Percentiles rank a stretch among this genome's conserved stretches.
Evolutionary conservation across 2,329 filamentous ascomycete genomes (phyloP).

Genomic region (Cryphonectria parasitica): DNA sequence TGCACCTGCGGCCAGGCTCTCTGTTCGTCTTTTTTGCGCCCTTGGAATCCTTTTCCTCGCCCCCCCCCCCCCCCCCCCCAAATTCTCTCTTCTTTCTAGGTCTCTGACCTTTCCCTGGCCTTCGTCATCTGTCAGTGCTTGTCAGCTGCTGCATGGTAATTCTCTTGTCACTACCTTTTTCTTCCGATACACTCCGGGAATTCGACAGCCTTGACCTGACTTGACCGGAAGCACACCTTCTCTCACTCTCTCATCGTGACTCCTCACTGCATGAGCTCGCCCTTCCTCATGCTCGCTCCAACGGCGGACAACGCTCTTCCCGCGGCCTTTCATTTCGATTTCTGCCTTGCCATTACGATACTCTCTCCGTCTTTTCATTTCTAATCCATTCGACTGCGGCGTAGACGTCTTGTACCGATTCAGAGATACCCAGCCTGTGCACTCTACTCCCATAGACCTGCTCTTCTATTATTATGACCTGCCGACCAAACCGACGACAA

Average conservation of each 20-base stretch:
- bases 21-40: slow-evolving; percentile 13
- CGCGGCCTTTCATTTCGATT: slow-evolving; percentile 10
- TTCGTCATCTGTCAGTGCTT: slow-evolving; percentile 20
- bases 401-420: slow-evolving; percentile 17
- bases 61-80: slow-evolving; percentile 7
- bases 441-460: slow-evolving; percentile 3
- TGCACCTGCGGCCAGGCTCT: slow-evolving; percentile 26
- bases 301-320: slow-evolving; percentile 2
- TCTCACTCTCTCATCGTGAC: slow-evolving; percentile 12
- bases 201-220: background rate
- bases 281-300: slow-evolving; percentile 6
- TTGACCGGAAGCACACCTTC: slow-evolving; percentile 1
- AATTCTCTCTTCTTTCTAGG: slow-evolving; percentile 7
- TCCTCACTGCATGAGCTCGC: background rate
- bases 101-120: slow-evolving; percentile 4
- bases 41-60: slow-evolving; percentile 18
- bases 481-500: slow-evolving; percentile 15
- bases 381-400: slow-evolving; percentile 10
- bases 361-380: slow-evolving; percentile 13
- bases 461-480: slow-evolving; percentile 21
- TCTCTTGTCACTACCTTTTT: background rate
- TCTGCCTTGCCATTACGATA: slow-evolving; percentile 18
- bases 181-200: background rate
- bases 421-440: slow-evolving; percentile 24
- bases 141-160: slow-evolving; percentile 19